These are phyloP conservation scores for Cicer arietinum DNA, from an alignment of 306 rosid genomes.

Conservation along the genomic window DNA sequence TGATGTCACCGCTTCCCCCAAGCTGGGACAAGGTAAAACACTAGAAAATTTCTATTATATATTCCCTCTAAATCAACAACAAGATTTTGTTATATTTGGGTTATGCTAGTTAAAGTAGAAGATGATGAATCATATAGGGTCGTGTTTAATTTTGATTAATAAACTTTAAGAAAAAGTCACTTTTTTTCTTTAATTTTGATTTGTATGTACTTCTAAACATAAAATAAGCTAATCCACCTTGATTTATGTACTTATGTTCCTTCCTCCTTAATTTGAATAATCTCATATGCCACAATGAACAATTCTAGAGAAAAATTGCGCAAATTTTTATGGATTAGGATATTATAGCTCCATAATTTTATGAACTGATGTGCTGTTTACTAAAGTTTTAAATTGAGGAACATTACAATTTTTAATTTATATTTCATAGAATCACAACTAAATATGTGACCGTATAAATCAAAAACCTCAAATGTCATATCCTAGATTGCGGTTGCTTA, in stretches of 20 bases:
- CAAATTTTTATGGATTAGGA: no score
- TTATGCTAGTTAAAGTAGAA: background rate
- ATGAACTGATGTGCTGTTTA: no score
- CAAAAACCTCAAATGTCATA: no score
- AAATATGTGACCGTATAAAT: no score
- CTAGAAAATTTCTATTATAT: background rate
- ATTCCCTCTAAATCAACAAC: background rate
- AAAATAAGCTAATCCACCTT: background rate
- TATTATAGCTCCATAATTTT: no score
- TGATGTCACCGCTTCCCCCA: slow-evolving; percentile 71
- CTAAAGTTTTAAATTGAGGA: no score
- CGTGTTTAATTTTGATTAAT: slow-evolving; percentile 7
- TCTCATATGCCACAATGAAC: no score
- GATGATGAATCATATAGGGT: slow-evolving; percentile 1
- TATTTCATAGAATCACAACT: no score
- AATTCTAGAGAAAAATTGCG: no score
- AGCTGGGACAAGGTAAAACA: slow-evolving; percentile 66
- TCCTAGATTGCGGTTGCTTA: no score
- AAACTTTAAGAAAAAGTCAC: background rate
- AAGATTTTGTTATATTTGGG: slow-evolving; percentile 6
- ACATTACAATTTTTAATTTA: no score
- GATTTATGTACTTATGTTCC: background rate
- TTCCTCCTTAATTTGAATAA: no score
- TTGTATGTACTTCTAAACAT: background rate
- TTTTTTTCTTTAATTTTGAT: background rate